Conservation (phyloP, 805 yeast species). For the Pichia phayaonensis region DNA sequence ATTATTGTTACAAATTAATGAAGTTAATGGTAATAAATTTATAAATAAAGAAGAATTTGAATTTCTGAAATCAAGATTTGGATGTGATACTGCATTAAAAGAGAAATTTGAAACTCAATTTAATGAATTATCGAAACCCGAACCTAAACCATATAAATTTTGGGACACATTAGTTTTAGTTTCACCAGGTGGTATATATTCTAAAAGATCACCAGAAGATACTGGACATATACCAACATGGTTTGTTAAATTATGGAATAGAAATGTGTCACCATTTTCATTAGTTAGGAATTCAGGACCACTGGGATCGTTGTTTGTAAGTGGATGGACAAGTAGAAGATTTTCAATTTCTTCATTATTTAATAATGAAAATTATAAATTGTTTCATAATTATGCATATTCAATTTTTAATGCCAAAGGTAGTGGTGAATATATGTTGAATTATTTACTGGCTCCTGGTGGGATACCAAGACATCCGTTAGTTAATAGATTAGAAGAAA, state of each 20-base stretch:
- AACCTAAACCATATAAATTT: constrained; percentile 4
- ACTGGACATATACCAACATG: constrained; percentile 52
- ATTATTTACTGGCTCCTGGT: constrained; percentile 81
- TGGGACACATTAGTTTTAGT: constrained; percentile 56
- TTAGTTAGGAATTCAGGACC: constrained; percentile 73
- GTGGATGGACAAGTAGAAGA: constrained; percentile 84
- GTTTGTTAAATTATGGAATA: constrained; percentile 72
- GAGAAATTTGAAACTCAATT: constrained; percentile 4
- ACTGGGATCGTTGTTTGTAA: constrained; percentile 74
- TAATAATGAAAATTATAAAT: constrained; percentile 24
- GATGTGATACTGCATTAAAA: not conserved
- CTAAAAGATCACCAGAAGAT: constrained; percentile 32
- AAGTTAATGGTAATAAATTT: constrained; percentile 5
- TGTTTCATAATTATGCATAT: constrained; percentile 74
- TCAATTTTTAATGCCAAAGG: constrained; percentile 81
- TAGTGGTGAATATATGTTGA: constrained; percentile 88
- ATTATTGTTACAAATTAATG: constrained; percentile 39
- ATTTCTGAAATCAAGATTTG: constrained; percentile 1
- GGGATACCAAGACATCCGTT: constrained; percentile 82
- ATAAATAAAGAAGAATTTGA: constrained; percentile 10
- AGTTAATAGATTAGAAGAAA: constrained; percentile 39
- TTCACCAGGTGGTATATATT: constrained; percentile 83
- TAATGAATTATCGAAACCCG: not conserved
- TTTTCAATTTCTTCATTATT: constrained; percentile 40
- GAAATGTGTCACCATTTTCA: constrained; percentile 75